phyloP scores from a whole-genome alignment of 306 rosid species.

The Vigna radiata region DNA sequence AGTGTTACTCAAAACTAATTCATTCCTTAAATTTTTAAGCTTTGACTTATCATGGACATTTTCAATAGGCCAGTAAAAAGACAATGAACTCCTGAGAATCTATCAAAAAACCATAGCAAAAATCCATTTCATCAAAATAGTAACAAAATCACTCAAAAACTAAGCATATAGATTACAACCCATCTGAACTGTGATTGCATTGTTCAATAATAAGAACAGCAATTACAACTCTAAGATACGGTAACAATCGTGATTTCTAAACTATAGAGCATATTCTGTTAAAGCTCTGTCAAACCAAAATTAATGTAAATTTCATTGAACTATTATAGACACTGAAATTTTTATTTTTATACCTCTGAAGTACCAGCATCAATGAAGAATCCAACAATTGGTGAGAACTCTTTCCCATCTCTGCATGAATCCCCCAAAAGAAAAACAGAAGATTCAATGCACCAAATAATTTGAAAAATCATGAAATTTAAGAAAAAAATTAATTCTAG shows the following conservation, averaged over 20 bases:
- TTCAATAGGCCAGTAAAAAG: slow-evolving; percentile 10
- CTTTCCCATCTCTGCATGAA: slow-evolving; percentile 74
- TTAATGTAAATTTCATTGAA: slow-evolving; percentile 14
- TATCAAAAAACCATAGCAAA: slow-evolving; percentile 23
- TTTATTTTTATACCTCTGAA: slow-evolving; percentile 64
- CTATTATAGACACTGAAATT: slow-evolving; percentile 8
- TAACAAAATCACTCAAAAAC: slow-evolving; percentile 3
- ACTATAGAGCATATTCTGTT: neutral
- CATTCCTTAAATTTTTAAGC: neutral
- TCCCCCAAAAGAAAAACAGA: neutral
- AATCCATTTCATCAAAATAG: neutral
- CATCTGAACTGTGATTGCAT: slow-evolving; percentile 28
- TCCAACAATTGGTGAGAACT: slow-evolving; percentile 82
- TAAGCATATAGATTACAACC: slow-evolving; percentile 10
- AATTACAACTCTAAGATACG: slow-evolving; percentile 20
- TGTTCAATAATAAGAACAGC: slow-evolving; percentile 19
- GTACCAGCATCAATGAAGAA: slow-evolving; percentile 66
- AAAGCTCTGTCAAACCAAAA: slow-evolving; percentile 4
- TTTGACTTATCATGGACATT: slow-evolving; percentile 16
- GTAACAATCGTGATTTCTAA: neutral
- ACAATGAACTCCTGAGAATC: slow-evolving; percentile 10
- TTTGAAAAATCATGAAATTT: neutral
- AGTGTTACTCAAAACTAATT: slow-evolving; percentile 17
- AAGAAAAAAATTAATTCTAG: slow-evolving; percentile 25
- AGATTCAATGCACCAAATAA: slow-evolving; percentile 25